phyloP scores from a whole-genome alignment of 176 grass and related monocot species.

The Lolium rigidum region DNA sequence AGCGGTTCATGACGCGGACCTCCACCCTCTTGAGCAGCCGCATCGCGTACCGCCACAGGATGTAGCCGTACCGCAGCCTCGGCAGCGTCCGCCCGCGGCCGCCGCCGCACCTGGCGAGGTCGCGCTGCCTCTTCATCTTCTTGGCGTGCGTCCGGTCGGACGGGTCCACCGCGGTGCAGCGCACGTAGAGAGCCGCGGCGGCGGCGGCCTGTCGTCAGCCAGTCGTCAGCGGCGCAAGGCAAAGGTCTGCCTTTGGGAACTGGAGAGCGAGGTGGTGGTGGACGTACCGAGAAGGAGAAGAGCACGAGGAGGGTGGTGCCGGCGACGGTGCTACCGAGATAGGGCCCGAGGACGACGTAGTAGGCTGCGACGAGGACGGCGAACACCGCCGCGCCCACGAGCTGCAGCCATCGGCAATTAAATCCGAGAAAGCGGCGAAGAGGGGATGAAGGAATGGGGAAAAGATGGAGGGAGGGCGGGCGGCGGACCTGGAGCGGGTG shows the following conservation, averaged over 20 bases:
- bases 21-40: slow-evolving; percentile 65
- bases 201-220: slow-evolving; percentile 47
- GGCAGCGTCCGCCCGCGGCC: slow-evolving; percentile 46
- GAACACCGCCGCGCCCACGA: slow-evolving; percentile 69
- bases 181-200: slow-evolving; percentile 62
- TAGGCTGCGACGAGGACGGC: slow-evolving; percentile 65
- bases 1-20: slow-evolving; percentile 62
- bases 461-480: not conserved
- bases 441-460: not conserved
- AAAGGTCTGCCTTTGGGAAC: not conserved
- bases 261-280: not conserved
- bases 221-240: not conserved
- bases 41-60: slow-evolving; percentile 66
- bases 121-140: slow-evolving; percentile 51
- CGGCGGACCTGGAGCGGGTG: slow-evolving; percentile 81
- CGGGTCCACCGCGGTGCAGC: slow-evolving; percentile 83
- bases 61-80: slow-evolving; percentile 77
- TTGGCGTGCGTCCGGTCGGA: slow-evolving; percentile 69
- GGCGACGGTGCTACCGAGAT: slow-evolving; percentile 58
- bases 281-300: slow-evolving; percentile 74
- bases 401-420: slow-evolving; percentile 48
- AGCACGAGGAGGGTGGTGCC: slow-evolving; percentile 61
- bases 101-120: slow-evolving; percentile 40
- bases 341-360: slow-evolving; percentile 86
- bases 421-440: not conserved